Base-by-base conservation (phyloP, 495 filamentous ascomycete species). In the Beverwykella pulmonaria region DNA sequence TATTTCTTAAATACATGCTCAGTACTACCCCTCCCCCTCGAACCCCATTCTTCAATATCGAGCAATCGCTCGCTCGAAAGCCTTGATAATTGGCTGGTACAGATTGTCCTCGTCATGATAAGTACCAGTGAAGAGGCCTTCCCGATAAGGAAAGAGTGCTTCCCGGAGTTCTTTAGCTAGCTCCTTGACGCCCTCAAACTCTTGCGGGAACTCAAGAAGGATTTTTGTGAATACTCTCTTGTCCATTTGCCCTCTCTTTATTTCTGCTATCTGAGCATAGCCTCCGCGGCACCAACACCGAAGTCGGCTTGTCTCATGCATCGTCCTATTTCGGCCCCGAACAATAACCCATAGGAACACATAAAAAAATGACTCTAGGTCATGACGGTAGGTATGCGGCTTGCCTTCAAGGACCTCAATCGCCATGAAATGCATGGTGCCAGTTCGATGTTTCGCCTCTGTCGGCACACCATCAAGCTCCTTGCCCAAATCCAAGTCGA, bases 371-470 rank as follows among this genome's bases (percentile, higher is more conserved):
- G 58, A 53, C 39, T 61, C 58, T 14, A 61, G 27, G 39, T 61
- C 58, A 34, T 61, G 58, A 20, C 22, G 22, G 23, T 49, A 61
- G 36, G 22, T 61, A 36, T 61, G 58, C 26, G n/a, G n/a, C 25
- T 61, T 39, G 46, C 58, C 58, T 26, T 61, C n/a, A 36, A 61
- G 58, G 22, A 39, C 58, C 58, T 39, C 58, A 54, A 81, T 81
- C 10, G 76, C 75, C 73, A 82, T 80, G 53, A 79, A 79, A n/a
- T 75, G 75, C 69, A 71, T 80, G 25, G 74, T 80, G 36, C 78
- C 78, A 6, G 74, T 79, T 59, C 72, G 79, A 22, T 69, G 70
- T 39, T 68, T 73, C 23, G 75, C 76, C 59, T 77, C 79, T 0
- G 39, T 30, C 36, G 58, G 23, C 34, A 39, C 59, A 34, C 53